These are phyloP conservation scores for Aspergillus sp. DNA, from an alignment of 2,329 filamentous ascomycete species.

Conservation along the genomic window DNA sequence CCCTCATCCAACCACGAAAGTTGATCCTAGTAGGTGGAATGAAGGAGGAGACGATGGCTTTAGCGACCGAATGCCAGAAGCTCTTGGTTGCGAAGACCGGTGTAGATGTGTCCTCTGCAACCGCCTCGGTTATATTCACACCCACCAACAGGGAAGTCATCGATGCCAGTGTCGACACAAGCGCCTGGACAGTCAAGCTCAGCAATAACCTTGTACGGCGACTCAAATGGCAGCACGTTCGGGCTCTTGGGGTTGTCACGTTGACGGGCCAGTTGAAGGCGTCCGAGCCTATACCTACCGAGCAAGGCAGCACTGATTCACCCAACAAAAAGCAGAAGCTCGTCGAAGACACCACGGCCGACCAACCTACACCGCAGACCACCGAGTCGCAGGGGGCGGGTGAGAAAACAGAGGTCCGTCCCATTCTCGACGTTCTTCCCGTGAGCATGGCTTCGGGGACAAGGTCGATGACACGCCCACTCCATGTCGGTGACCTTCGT, in stretches of 20 bases:
- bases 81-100: constrained; percentile 52
- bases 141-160: constrained; percentile 72
- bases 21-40: constrained; percentile 87
- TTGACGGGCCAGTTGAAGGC: constrained; percentile 72
- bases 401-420: constrained; percentile 38
- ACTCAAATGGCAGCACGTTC: constrained; percentile 91
- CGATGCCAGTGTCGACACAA: constrained; percentile 94
- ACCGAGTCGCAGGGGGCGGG: constrained; percentile 22
- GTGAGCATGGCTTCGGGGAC: constrained; percentile 67
- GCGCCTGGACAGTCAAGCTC: constrained; percentile 93
- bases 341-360: constrained; percentile 17
- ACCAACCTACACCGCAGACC: constrained; percentile 13
- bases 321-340: constrained; percentile 54
- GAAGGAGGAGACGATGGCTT: constrained; percentile 71
- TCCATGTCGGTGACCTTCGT: constrained; percentile 91
- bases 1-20: constrained; percentile 89
- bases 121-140: constrained; percentile 72
- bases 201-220: constrained; percentile 81
- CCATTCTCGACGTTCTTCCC: constrained; percentile 61
- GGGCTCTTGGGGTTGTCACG: constrained; percentile 87
- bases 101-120: constrained; percentile 42
- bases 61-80: constrained; percentile 78
- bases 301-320: constrained; percentile 37
- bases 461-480: constrained; percentile 75
- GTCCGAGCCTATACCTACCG: constrained; percentile 32